Evolutionary conservation across 352 stramenopile genomes (phyloP).

Genomic region (Globisporangium yorkense): DNA sequence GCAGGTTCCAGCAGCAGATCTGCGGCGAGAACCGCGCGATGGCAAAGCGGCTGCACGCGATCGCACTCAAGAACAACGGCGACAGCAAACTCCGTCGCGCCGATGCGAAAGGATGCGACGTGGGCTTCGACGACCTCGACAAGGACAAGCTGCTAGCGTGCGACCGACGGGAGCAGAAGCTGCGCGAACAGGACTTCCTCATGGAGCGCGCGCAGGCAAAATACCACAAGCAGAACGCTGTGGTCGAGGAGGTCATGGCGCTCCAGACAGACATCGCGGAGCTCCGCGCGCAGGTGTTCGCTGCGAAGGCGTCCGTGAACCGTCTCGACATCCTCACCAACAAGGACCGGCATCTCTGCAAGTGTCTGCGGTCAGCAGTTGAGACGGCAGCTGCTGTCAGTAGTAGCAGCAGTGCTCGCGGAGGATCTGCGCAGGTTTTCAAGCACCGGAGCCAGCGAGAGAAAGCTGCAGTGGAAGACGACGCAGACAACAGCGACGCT

Average conservation of each 20-base stretch:
- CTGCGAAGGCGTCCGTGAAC: slow-evolving; percentile 26
- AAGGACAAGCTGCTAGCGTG: slow-evolving; percentile 38
- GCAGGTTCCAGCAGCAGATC: slow-evolving; percentile 47
- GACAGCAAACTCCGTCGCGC: not conserved
- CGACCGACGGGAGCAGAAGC: slow-evolving; percentile 33
- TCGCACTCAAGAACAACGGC: slow-evolving; percentile 10
- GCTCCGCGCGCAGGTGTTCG: slow-evolving; percentile 32
- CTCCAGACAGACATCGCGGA: slow-evolving; percentile 38
- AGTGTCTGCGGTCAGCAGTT: slow-evolving; percentile 28
- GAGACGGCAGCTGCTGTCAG: not conserved
- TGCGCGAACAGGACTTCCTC: slow-evolving; percentile 51
- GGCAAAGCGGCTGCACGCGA: slow-evolving; percentile 41
- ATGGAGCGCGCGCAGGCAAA: slow-evolving; percentile 54
- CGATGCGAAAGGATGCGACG: slow-evolving; percentile 8
- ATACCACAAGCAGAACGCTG: slow-evolving; percentile 48
- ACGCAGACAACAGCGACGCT: slow-evolving; percentile 5
- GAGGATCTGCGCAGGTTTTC: not conserved
- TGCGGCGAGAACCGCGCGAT: slow-evolving; percentile 47
- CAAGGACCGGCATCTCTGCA: slow-evolving; percentile 48
- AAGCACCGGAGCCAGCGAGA: slow-evolving; percentile 6
- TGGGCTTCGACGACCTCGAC: slow-evolving; percentile 22
- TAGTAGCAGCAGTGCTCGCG: not conserved
- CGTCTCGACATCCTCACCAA: slow-evolving; percentile 50
- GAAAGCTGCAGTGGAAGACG: slow-evolving; percentile 3
- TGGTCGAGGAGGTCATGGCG: slow-evolving; percentile 44